Evolutionary conservation across 352 stramenopile genomes (phyloP), one percentile per base, ranked within the genome.

Genomic region (Globisporangium nagaii): DNA sequence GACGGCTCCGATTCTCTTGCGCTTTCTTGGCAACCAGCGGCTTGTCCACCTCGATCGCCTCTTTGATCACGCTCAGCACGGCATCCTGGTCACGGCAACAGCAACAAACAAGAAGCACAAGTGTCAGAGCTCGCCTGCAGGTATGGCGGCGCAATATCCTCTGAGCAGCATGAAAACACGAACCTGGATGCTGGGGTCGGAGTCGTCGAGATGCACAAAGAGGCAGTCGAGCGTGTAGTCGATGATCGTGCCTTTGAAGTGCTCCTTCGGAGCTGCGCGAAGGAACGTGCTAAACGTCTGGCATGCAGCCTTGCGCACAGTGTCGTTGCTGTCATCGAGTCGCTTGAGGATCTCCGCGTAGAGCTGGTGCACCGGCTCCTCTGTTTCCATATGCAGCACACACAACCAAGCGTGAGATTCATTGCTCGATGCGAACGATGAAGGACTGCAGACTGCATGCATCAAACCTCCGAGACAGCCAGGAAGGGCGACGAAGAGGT

Each of bases 301-400:
- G 60, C 90, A 97, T 5, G 85, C 85, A 8, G 83, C 76, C 52
- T 85, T 88, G 46, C 90, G 85, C 46, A 97, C 90, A 19, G 75
- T 83, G 54, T 97, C 88, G 57, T 93, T 95, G 60, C 85, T 95
- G 65, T 97, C 90, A 51, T 97, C 90, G 19, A 97, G 70, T 3
- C 88, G 87, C 70, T 97, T 97, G 44, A 97, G 69, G 47, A 97
- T 90, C 30, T 97, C 90, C 9, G 90, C 76, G 59, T 97, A 96
- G 8, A 97, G 70, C 28, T 96, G 82, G 64, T 93, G 78, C 42
- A 97, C 86, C 13, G 88, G 86, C 55, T 97, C 88, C 71, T 95
- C 85, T 92, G 56, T 15, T n/a, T n/a, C n/a, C n/a, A n/a, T 4
- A 22, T 35, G 10, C 12, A 42, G 1, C 4, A 24, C n/a, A 49